phyloP scores from a whole-genome alignment of 1,139 yeast genomes.

The Kodamaea fungicola region DNA sequence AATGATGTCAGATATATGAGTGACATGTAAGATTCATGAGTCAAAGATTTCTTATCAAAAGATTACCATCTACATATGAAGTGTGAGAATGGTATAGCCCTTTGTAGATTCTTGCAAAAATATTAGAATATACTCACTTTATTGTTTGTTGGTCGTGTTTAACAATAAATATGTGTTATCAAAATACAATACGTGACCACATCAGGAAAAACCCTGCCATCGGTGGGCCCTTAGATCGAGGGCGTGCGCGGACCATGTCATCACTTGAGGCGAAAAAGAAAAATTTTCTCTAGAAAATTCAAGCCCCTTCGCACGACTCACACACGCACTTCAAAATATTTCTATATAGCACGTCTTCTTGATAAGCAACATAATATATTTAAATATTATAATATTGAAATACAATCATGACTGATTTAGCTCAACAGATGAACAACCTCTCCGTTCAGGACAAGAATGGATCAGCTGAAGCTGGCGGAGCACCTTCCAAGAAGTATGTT shows the following conservation, averaged over 20 bases:
- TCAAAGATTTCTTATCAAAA: no score
- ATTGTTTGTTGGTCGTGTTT: no score
- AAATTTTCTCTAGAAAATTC: conserved; percentile 1
- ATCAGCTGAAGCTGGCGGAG: conserved; percentile 13
- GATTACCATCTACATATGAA: no score
- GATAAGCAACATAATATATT: conserved; percentile 5
- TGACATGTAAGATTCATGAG: no score
- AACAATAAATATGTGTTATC: no score
- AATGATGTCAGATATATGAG: no score
- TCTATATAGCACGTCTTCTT: conserved; percentile 4
- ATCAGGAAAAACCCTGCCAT: no score
- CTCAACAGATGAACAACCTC: conserved; percentile 43
- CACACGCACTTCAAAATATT: background rate
- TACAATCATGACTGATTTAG: conserved; percentile 37
- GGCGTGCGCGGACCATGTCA: background rate
- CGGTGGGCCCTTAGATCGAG: no score
- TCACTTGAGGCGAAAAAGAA: background rate
- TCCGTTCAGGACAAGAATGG: conserved; percentile 28
- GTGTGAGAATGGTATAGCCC: no score
- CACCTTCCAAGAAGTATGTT: conserved; percentile 8
- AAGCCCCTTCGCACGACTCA: conserved; percentile 1
- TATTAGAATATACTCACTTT: no score
- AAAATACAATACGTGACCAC: no score
- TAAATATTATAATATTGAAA: conserved; percentile 5
- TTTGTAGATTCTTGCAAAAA: no score